phyloP scores from a whole-genome alignment of 2,329 filamentous ascomycete genomes.

The Verticillium albo-atrum region DNA sequence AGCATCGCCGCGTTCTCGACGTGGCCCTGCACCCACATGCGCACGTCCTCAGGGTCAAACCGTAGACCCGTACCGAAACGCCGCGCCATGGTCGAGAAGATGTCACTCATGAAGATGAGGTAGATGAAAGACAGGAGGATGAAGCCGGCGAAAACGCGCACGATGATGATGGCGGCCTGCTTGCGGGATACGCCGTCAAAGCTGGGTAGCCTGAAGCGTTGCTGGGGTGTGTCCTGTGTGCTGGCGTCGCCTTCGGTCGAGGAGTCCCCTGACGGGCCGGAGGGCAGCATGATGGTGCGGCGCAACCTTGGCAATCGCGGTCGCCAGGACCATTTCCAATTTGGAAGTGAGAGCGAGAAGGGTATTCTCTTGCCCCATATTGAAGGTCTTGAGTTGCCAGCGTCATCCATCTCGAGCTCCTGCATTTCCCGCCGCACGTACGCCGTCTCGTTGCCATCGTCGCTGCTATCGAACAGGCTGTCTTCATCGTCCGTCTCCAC shows the following conservation, averaged over 20 bases:
- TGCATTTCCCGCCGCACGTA: conserved; percentile 78
- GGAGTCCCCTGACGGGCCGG: conserved; percentile 22
- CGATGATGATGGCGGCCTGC: conserved; percentile 50
- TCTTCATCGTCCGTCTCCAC: conserved; percentile 73
- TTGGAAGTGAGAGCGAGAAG: conserved; percentile 46
- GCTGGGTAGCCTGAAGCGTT: not conserved
- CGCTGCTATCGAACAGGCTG: conserved; percentile 46
- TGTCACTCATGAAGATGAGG: conserved; percentile 77
- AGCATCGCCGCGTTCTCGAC: conserved; percentile 67
- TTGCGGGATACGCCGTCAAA: not conserved
- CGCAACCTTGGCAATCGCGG: conserved; percentile 44
- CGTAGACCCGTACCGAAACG: conserved; percentile 61
- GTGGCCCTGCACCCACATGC: conserved; percentile 67
- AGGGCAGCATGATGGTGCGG: conserved; percentile 43
- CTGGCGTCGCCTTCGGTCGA: conserved; percentile 1
- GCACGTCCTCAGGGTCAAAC: conserved; percentile 80
- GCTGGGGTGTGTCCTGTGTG: not conserved
- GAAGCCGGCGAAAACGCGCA: conserved; percentile 69
- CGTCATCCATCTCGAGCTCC: conserved; percentile 73
- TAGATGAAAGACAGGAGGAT: conserved; percentile 77
- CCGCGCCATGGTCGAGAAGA: conserved; percentile 64
- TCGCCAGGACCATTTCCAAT: conserved; percentile 53
- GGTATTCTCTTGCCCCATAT: conserved; percentile 53
- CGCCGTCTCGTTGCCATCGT: conserved; percentile 50
- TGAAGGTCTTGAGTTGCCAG: conserved; percentile 32